Conservation (phyloP, 129 eudicot genomes). For the Ambrosia artemisiifolia region DNA sequence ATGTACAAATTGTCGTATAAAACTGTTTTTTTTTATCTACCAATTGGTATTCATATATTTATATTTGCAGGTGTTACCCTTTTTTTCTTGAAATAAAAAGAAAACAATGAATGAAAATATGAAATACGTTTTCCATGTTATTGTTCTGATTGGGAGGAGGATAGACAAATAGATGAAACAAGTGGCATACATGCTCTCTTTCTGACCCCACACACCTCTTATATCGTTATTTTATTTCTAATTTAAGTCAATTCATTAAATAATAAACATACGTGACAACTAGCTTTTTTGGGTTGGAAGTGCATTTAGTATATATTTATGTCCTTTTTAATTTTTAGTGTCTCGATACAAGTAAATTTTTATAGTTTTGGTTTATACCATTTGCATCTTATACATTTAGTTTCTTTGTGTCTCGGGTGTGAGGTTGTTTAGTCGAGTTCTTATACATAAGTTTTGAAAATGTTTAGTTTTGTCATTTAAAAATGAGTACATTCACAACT, state of each 20-base stretch:
- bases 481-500: no score
- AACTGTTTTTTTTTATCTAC: not conserved
- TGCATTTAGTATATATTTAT: not conserved
- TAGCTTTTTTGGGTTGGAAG: not conserved
- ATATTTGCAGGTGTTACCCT: not conserved
- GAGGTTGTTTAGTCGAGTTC: no score
- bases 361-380: no score
- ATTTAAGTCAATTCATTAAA: not conserved
- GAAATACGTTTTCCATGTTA: not conserved
- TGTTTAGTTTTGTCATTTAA: no score
- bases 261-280: constrained; percentile 10
- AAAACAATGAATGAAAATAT: not conserved
- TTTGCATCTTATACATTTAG: no score
- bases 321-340: not conserved
- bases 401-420: no score
- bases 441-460: no score
- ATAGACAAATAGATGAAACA: constrained; percentile 34
- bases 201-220: constrained; percentile 35
- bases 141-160: constrained; percentile 28
- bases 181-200: constrained; percentile 50
- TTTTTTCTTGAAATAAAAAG: not conserved
- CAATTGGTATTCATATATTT: not conserved
- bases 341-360: not conserved
- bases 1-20: not conserved
- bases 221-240: not conserved